phyloP scores from a whole-genome alignment of 495 filamentous ascomycete species.

The Lepraria neglecta region DNA sequence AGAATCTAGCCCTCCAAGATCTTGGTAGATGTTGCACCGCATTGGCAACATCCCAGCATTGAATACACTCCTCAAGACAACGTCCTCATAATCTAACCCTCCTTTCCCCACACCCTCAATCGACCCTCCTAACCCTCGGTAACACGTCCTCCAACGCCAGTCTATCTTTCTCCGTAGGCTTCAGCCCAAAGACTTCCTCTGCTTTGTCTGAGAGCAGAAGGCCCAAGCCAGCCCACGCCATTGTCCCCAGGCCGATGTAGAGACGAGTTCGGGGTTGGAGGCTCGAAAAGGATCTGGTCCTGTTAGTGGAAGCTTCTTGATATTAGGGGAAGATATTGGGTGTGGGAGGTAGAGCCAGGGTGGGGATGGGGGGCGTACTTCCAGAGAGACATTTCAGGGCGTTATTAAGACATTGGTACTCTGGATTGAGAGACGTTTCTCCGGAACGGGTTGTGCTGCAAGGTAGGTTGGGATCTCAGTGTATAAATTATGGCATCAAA shows the following conservation, averaged over 20 bases:
- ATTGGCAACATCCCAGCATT: too few species aligned
- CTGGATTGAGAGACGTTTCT: too few species aligned
- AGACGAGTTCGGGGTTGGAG: constrained; percentile 57
- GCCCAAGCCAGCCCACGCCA: constrained; percentile 58
- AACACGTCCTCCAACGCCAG: constrained; percentile 41
- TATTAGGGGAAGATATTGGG: too few species aligned
- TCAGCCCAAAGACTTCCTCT: constrained; percentile 56
- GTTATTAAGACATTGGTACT: not conserved
- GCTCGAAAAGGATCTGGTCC: constrained; percentile 49
- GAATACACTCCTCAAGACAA: too few species aligned
- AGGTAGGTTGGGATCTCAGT: not conserved
- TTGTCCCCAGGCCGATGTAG: constrained; percentile 57
- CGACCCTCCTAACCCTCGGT: constrained; percentile 22
- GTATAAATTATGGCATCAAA: not conserved
- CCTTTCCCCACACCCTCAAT: constrained; percentile 3
- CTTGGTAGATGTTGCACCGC: too few species aligned
- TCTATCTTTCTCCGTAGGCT: constrained; percentile 55
- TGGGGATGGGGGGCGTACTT: not conserved
- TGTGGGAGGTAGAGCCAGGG: not conserved
- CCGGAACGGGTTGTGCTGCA: not conserved
- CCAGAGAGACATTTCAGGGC: constrained; percentile 11
- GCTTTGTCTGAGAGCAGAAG: constrained; percentile 53
- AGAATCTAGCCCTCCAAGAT: too few species aligned
- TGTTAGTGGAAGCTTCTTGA: not conserved
- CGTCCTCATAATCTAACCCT: not conserved